Conservation (phyloP, 148 eudicot species). For the Bassia scoparia region DNA sequence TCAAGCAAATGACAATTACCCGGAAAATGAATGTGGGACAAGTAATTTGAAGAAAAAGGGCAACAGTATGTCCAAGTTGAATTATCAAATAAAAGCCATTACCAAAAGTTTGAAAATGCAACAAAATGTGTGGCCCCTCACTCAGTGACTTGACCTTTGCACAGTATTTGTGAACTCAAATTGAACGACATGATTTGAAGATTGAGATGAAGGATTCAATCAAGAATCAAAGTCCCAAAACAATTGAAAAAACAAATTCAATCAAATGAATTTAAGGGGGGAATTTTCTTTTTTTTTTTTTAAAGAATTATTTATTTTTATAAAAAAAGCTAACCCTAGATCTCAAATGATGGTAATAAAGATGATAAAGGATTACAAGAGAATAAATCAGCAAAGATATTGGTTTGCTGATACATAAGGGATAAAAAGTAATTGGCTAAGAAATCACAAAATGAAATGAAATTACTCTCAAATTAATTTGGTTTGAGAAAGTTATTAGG, state of each 20-base stretch:
- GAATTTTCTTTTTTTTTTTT: too few species aligned
- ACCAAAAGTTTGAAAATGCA: slow-evolving; percentile 10
- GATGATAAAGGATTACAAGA: not conserved
- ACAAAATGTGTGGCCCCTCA: slow-evolving; percentile 14
- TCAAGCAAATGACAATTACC: not conserved
- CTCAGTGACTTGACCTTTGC: slow-evolving; percentile 15
- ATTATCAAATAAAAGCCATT: slow-evolving; percentile 9
- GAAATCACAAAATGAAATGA: slow-evolving; percentile 1
- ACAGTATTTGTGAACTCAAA: not conserved
- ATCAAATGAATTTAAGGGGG: not conserved
- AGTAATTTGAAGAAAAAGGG: not conserved
- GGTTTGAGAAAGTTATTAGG: slow-evolving; percentile 25
- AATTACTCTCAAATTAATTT: not conserved
- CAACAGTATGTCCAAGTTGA: not conserved
- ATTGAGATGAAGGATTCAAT: not conserved
- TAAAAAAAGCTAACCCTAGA: slow-evolving; percentile 28
- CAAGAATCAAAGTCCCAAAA: not conserved
- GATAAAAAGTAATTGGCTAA: slow-evolving; percentile 1
- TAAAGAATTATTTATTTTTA: too few species aligned
- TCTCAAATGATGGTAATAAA: slow-evolving; percentile 22
- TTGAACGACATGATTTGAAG: not conserved
- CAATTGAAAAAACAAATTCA: not conserved
- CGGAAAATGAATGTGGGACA: not conserved
- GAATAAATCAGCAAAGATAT: slow-evolving; percentile 11
- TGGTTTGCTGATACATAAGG: not conserved